Conservation (phyloP, 495 filamentous ascomycete genomes). For the Trichoderma asperelloides region DNA sequence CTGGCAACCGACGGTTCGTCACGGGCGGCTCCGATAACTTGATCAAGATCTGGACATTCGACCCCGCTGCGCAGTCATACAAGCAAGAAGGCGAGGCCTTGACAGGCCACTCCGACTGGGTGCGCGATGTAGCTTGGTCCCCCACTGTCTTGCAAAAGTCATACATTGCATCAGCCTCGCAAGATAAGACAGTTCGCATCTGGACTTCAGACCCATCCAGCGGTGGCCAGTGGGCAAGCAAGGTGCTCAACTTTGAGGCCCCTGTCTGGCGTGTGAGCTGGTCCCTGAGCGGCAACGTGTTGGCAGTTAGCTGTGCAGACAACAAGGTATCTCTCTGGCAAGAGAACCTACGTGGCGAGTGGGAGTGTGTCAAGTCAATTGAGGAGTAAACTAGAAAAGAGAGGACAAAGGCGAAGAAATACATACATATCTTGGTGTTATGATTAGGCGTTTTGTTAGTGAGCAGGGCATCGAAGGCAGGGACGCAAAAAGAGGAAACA, state of each 20-base stretch:
- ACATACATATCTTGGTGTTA: neutral
- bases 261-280: slow-evolving; percentile 95
- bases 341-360: slow-evolving; percentile 69
- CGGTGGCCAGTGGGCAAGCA: slow-evolving; percentile 65
- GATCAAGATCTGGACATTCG: slow-evolving; percentile 77
- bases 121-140: slow-evolving; percentile 94
- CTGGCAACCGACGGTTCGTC: slow-evolving; percentile 66
- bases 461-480: slow-evolving; percentile 2
- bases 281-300: slow-evolving; percentile 94
- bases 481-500: neutral
- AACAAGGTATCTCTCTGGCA: slow-evolving; percentile 92
- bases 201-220: slow-evolving; percentile 69
- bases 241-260: slow-evolving; percentile 74
- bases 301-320: slow-evolving; percentile 88
- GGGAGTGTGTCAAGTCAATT: slow-evolving; percentile 94
- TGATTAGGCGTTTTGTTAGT: slow-evolving; percentile 2
- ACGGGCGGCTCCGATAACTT: slow-evolving; percentile 89
- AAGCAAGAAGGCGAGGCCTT: slow-evolving; percentile 48
- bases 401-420: too few relatives aligned
- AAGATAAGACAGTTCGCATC: slow-evolving; percentile 94
- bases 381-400: slow-evolving; percentile 56
- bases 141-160: slow-evolving; percentile 87
- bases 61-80: slow-evolving; percentile 39
- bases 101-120: slow-evolving; percentile 88
- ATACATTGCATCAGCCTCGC: slow-evolving; percentile 90